Base-by-base conservation (phyloP, 2,329 filamentous ascomycete genomes). In the Talaromyces sp. region DNA sequence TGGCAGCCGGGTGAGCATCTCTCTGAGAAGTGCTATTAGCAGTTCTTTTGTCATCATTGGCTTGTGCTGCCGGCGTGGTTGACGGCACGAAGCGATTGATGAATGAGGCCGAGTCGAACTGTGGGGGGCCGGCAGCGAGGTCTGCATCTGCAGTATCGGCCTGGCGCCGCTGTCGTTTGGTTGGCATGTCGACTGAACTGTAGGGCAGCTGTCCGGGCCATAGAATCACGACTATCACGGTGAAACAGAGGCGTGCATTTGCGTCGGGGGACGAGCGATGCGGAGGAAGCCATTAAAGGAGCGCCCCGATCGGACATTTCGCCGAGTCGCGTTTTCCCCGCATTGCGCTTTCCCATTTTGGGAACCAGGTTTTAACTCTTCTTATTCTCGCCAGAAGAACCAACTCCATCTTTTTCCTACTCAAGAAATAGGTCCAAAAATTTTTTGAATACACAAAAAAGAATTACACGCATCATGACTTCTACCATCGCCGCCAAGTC, bases 401-500 rank as follows among this genome's bases (percentile, higher is more conserved):
- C 53, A 8, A 27, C 14, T 31, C 14, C 23, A 23, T 31, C n/a
- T n/a, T 36, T n/a, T 52, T 40, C 31, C 12, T 36, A n/a, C 30
- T 59, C 36, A 40, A 40, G 33, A 27, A 18, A 9, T 28, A 18
- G n/a, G 27, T n/a, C 7, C 23, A 2, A 16, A 7, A n/a, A 3
- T 8, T 50, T n/a, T n/a, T 16, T 9, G 28, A 9, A 8, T 42
- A 9, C 2, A 44, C 5, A 14, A 36, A 16, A 30, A 54, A 50
- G 31, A 30, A 23, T 36, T 1, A 60, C 36, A 16, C 16, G 44
- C 57, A 62, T 6, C 54, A 69, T 71, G 68, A 61, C 63, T 55
- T 72, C 69, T 28, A 72, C 60, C 0, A 72, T 76, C 33, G 67
- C 73, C 12, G 31, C 68, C 10, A 81, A 80, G 64, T 67, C 72